Conservation (phyloP, 2,329 filamentous ascomycete species). For the Phialocephala sp. region DNA sequence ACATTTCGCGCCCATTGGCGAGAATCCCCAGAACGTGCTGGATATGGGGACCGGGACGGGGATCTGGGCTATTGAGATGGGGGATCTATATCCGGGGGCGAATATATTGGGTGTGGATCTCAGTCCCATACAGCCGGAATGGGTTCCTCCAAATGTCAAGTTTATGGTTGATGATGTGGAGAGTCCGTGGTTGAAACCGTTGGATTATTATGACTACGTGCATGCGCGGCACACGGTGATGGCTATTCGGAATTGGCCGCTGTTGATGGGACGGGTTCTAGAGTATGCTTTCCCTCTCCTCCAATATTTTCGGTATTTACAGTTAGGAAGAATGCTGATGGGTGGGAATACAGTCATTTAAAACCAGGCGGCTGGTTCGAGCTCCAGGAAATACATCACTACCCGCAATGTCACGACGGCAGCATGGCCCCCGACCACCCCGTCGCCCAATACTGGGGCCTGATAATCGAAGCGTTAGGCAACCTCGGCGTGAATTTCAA, state of each 20-base stretch:
- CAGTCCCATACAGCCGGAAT: constrained; percentile 62
- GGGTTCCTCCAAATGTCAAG: constrained; percentile 65
- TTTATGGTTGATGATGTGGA: constrained; percentile 72
- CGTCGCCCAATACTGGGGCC: constrained; percentile 53
- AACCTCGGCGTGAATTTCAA: constrained; percentile 55
- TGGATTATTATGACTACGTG: constrained; percentile 64
- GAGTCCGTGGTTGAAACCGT: constrained; percentile 55
- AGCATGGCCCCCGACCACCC: constrained; percentile 48
- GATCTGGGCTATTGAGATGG: constrained; percentile 51
- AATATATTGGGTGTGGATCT: constrained; percentile 62
- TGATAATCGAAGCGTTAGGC: constrained; percentile 51
- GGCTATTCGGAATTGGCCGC: constrained; percentile 61
- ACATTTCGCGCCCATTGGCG: constrained; percentile 58
- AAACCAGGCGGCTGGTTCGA: constrained; percentile 62
- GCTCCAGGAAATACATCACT: constrained; percentile 59
- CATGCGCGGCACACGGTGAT: constrained; percentile 63
- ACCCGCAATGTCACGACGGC: constrained; percentile 51
- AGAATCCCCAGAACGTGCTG: constrained; percentile 55
- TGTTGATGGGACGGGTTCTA: constrained; percentile 52
- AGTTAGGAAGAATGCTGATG: constrained; percentile 6
- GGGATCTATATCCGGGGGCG: constrained; percentile 51
- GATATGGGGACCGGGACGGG: constrained; percentile 65
- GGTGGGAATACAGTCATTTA: constrained; percentile 48
- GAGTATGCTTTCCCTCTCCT: constrained; percentile 47
- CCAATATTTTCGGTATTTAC: not conserved